A percentile compares a stretch with the other conserved stretches of the same genome.
Evolutionary conservation across 2,329 filamentous ascomycete genomes (phyloP).

Genomic region (Hirsutella minnesotensis): DNA sequence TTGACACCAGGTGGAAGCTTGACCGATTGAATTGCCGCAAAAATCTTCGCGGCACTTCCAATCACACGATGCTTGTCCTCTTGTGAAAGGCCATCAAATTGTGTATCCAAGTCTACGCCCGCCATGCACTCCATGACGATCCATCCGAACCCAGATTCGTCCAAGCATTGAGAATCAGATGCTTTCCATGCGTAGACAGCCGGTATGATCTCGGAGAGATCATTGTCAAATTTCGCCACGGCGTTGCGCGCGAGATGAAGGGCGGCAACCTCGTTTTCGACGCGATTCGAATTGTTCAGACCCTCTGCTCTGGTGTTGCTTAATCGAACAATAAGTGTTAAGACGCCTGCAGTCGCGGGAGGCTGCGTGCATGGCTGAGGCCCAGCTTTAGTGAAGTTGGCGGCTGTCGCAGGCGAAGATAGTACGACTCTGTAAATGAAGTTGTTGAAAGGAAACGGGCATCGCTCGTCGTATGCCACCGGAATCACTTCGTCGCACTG

Average conservation of each 20-base stretch:
- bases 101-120: slow-evolving; percentile 2
- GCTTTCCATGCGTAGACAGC: slow-evolving; percentile 11
- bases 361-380: too few species aligned
- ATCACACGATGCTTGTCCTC: too few species aligned
- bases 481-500: too few species aligned
- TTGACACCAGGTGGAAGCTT: too few species aligned
- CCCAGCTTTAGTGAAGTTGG: background rate
- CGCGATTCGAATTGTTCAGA: slow-evolving; percentile 8
- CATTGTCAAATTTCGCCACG: background rate
- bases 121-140: slow-evolving; percentile 12
- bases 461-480: background rate
- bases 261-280: slow-evolving; percentile 16
- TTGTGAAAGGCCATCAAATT: too few species aligned
- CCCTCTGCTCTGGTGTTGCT: slow-evolving; percentile 5
- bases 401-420: background rate
- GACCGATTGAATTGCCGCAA: too few species aligned
- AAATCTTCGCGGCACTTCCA: too few species aligned
- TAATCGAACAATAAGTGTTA: slow-evolving; percentile 6
- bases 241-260: slow-evolving; percentile 10
- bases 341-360: background rate
- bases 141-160: slow-evolving; percentile 10
- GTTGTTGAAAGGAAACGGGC: slow-evolving; percentile 8
- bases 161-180: background rate
- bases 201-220: too few species aligned
- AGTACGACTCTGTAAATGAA: slow-evolving; percentile 10